Base-by-base conservation (phyloP, 2,329 filamentous ascomycete species). In the Paracamarosporium sp. region DNA sequence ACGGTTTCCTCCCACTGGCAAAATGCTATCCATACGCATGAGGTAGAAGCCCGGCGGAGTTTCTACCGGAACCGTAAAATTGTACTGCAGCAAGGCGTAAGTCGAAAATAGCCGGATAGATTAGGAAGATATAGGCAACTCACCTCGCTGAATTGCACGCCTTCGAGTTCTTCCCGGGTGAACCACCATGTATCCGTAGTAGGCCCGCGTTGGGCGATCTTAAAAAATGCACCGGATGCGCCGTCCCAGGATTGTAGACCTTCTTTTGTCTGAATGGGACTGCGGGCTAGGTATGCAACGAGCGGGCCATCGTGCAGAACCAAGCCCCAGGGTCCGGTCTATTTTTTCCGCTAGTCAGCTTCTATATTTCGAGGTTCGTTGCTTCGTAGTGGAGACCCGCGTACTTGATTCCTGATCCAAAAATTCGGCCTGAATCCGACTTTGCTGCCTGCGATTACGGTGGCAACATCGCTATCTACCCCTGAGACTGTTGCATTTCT, bases 241-340 rank as follows among this genome's bases (percentile, higher is more conserved):
- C 44, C 59, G 22, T 59, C 52, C 45, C 48, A 62, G 5, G 1
- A 24, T 31, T 56, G 36, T 30, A 59, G 40, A 4, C 55, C 51
- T 20, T 44, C 41, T 12, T 24, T 41, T 8, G 41, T 45, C 33
- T 58, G 51, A 5, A 31, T 36, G 5, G 59, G 55, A 17, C 52
- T 58, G 20, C 43, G 50, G 8, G 36, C 20, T 2, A 61, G 41
- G 28, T 61, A 61, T 3, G 58, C 58, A 13, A 43, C 30, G 9
- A 57, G 44, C 36, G 58, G 55, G 2, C 58, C 58, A 17, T 57
- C 58, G 43, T 61, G 58, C 52, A 45, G 40, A 22, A 58, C 17
- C 24, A n/a, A 22, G 15, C 8, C 30, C 7, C 12, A 17, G 6
- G 15, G 43, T 15, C 25, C 44, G 24, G 44, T 31, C 25, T 31